Evolutionary conservation across 2,329 filamentous ascomycete species (phyloP).

Genomic region (Cordyceps sp.): DNA sequence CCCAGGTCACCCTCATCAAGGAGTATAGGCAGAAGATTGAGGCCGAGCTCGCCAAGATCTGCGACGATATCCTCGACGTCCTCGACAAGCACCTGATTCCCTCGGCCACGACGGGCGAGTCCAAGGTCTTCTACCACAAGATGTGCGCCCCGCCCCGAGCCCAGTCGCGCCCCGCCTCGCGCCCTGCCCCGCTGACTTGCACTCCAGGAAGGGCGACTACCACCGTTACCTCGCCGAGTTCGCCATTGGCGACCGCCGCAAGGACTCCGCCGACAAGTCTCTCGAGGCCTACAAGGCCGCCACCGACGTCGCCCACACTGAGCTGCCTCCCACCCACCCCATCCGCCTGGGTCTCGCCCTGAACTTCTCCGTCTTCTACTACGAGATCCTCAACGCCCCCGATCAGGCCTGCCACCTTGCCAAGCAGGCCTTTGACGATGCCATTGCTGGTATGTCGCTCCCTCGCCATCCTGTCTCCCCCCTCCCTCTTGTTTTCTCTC

Average conservation of each 20-base stretch:
- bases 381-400: slow-evolving; percentile 96
- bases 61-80: slow-evolving; percentile 93
- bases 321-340: slow-evolving; percentile 92
- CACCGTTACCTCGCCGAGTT: slow-evolving; percentile 93
- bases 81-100: slow-evolving; percentile 87
- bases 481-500: neutral
- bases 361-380: slow-evolving; percentile 99
- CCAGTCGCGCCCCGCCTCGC: slow-evolving; percentile 1
- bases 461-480: neutral
- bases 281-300: slow-evolving; percentile 98
- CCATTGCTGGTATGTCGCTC: slow-evolving; percentile 51
- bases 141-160: slow-evolving; percentile 48
- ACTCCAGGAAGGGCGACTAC: slow-evolving; percentile 80
- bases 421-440: slow-evolving; percentile 98
- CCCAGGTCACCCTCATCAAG: slow-evolving; percentile 85
- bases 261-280: slow-evolving; percentile 70
- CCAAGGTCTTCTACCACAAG: slow-evolving; percentile 99
- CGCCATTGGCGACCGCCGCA: slow-evolving; percentile 81
- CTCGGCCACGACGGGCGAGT: slow-evolving; percentile 91
- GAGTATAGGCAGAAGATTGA: slow-evolving; percentile 99
- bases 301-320: slow-evolving; percentile 94
- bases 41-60: slow-evolving; percentile 91
- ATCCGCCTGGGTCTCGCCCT: slow-evolving; percentile 94
- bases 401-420: slow-evolving; percentile 95
- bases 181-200: slow-evolving; percentile 1